Percentiles rank a stretch among this genome's conserved stretches.
phyloP scores from a whole-genome alignment of 352 stramenopile genomes.

The Phytophthora hibernalis region DNA sequence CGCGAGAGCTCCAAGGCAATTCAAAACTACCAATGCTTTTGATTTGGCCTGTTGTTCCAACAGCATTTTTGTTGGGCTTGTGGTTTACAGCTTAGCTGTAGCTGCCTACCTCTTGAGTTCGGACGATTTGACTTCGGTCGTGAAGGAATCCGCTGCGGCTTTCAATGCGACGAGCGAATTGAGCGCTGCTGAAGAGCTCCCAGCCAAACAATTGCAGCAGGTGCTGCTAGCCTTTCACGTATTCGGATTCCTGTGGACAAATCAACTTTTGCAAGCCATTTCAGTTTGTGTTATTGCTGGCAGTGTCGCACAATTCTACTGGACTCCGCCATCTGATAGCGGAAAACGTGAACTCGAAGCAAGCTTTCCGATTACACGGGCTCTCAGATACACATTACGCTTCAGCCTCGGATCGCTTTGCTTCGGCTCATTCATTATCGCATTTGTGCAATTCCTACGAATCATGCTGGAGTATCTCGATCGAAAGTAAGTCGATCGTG shows the following conservation, averaged over 20 bases:
- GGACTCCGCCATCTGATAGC: constrained; percentile 53
- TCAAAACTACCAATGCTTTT: constrained; percentile 66
- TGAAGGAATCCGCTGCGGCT: constrained; percentile 43
- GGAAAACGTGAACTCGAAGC: constrained; percentile 55
- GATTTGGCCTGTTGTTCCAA: constrained; percentile 67
- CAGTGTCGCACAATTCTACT: constrained; percentile 93
- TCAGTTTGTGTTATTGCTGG: constrained; percentile 95
- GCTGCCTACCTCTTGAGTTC: constrained; percentile 71
- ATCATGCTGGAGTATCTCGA: constrained; percentile 95
- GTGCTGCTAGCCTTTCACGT: constrained; percentile 79
- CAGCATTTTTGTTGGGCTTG: constrained; percentile 53
- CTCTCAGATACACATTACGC: constrained; percentile 66
- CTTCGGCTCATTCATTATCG: constrained; percentile 97
- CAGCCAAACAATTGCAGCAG: constrained; percentile 59
- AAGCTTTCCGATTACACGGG: constrained; percentile 65
- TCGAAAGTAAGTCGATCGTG: constrained; percentile 75
- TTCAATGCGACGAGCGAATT: constrained; percentile 46
- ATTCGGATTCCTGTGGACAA: constrained; percentile 98
- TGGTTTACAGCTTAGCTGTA: constrained; percentile 64
- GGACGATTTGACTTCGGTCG: constrained; percentile 41
- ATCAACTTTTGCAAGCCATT: constrained; percentile 95
- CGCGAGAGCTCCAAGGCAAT: constrained; percentile 73
- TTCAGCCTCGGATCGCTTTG: constrained; percentile 96
- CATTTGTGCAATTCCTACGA: constrained; percentile 95
- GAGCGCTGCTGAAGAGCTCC: constrained; percentile 31